Evolutionary conservation across 2,329 filamentous ascomycete species (phyloP).

Genomic region (Aspergillus proliferans): DNA sequence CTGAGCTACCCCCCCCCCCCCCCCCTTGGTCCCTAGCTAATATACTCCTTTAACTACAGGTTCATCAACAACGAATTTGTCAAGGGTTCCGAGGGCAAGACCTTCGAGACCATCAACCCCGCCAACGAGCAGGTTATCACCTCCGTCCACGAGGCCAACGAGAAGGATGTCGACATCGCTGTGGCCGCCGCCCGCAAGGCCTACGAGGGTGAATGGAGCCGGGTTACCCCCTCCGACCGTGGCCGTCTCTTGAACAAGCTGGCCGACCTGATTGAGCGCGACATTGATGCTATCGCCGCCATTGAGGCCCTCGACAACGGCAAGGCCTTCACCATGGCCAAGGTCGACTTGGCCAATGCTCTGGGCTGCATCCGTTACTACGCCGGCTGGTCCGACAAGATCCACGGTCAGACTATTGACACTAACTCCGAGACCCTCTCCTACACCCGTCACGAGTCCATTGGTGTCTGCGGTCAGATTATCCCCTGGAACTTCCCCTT

Average conservation of each 20-base stretch:
- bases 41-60: slow-evolving; percentile 33
- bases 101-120: slow-evolving; percentile 89
- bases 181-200: slow-evolving; percentile 80
- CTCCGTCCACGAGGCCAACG: slow-evolving; percentile 75
- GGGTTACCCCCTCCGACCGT: slow-evolving; percentile 63
- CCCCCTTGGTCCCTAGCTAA: background rate
- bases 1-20: background rate
- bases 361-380: slow-evolving; percentile 76
- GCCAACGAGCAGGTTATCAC: slow-evolving; percentile 76
- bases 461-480: slow-evolving; percentile 79
- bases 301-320: slow-evolving; percentile 68
- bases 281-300: slow-evolving; percentile 66
- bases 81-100: slow-evolving; percentile 75
- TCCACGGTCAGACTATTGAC: slow-evolving; percentile 80
- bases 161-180: slow-evolving; percentile 70
- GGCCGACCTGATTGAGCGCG: slow-evolving; percentile 72
- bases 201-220: slow-evolving; percentile 67
- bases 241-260: slow-evolving; percentile 66
- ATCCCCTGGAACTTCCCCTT: slow-evolving; percentile 87
- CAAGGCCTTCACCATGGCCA: slow-evolving; percentile 43
- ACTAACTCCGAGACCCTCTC: slow-evolving; percentile 71
- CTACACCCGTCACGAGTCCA: slow-evolving; percentile 75
- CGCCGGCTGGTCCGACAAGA: slow-evolving; percentile 92
- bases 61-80: slow-evolving; percentile 52
- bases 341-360: slow-evolving; percentile 65